Conservation (phyloP, 1,139 yeast genomes). For the Candida sojae region DNA sequence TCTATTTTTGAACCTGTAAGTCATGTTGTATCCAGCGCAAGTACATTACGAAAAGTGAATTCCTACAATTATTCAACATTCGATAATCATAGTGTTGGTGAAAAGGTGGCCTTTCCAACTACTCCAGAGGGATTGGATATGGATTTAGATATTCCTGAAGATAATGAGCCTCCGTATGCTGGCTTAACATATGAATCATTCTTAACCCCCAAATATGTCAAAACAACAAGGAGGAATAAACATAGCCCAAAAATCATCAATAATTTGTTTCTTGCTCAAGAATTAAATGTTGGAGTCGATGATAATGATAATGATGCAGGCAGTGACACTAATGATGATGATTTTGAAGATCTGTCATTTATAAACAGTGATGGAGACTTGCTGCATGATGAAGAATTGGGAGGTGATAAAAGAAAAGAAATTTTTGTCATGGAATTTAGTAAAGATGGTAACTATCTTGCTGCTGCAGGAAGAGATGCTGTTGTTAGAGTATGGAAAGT, state of each 20-base stretch:
- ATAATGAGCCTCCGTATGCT: conserved; percentile 27
- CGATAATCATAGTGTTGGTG: conserved; percentile 15
- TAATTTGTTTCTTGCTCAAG: conserved; percentile 79
- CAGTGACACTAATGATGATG: conserved; percentile 6
- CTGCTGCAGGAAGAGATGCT: conserved; percentile 80
- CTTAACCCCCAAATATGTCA: conserved; percentile 55
- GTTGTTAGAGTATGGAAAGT: conserved; percentile 78
- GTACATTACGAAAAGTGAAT: conserved; percentile 1
- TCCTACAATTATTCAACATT: conserved; percentile 7
- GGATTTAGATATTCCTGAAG: conserved; percentile 10
- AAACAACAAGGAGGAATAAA: conserved; percentile 45
- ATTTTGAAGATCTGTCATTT: conserved; percentile 7
- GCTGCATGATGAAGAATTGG: conserved; percentile 5
- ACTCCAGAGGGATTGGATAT: conserved; percentile 6
- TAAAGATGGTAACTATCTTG: conserved; percentile 77
- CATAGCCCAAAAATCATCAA: conserved; percentile 48
- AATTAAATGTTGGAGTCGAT: conserved; percentile 39
- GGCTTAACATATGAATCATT: conserved; percentile 42
- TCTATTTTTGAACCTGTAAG: conserved; percentile 11
- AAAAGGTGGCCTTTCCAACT: conserved; percentile 16
- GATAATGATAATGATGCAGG: neutral
- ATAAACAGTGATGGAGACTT: conserved; percentile 9
- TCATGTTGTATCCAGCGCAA: conserved; percentile 2
- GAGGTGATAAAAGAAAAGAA: conserved; percentile 36
- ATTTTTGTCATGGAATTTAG: conserved; percentile 76